Base-by-base conservation (phyloP, 495 filamentous ascomycete species). In the Glutinoglossum americanum region DNA sequence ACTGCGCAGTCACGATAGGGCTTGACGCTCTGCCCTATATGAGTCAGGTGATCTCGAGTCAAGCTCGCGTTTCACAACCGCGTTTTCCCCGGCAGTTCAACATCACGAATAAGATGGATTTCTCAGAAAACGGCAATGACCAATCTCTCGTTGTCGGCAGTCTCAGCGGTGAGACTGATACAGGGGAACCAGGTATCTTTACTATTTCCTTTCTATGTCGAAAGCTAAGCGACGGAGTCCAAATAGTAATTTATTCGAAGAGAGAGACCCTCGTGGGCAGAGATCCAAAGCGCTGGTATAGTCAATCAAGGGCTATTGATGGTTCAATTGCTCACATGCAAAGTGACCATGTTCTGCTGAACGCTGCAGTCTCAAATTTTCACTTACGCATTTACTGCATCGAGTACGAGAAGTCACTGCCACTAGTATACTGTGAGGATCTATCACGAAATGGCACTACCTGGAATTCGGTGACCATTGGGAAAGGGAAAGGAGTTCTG, bases 361-460 rank as follows among this genome's bases (percentile, higher is more conserved):
- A 71, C 41, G 57, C 57, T 7, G 65, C 55, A 45, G 67, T 72
- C 28, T 72, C 71, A 7, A 65, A 68, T 39, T 62, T 61, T 47
- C 71, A 73, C 60, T 58, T 73, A 19, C 62, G 65, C 13, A 62
- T 73, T 54, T 64, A 69, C 57, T 65, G 66, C 57, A 59, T 72
- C 45, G 19, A 67, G 6, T 70, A 66, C 58, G 70, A 69, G 21
- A 41, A 61, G 3, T 61, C 68, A n/a, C 41, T 62, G 0, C 68
- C 71, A 9, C 60, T 73, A 25, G 63, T 73, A 10, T 73, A 73
- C 54, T 67, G 63, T 23, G 61, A 66, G 23, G 70, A 70, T 53
- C 55, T 72, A 13, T 73, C 71, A 0, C 62, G 59, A 17, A 73
- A 73, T 58, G 64, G 68, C 13, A 66, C 67, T 19, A 1, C 59